Percentiles rank a stretch among this genome's conserved stretches.
These are phyloP conservation scores for Penicillium brasilianum DNA, from an alignment of 2,329 filamentous ascomycete species.

Conservation along the genomic window DNA sequence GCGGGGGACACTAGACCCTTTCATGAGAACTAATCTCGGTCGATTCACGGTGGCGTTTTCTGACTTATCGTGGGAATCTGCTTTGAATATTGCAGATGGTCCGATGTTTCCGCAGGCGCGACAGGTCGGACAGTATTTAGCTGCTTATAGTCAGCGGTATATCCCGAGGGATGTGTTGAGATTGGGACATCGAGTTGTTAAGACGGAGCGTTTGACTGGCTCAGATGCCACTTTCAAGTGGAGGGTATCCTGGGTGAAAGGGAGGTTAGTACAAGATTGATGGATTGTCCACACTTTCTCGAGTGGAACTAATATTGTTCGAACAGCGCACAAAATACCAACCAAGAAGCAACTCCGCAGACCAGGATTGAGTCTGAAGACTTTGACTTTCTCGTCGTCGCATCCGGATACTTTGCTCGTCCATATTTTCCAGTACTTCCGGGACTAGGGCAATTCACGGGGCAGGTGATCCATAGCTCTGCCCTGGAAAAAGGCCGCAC, in stretches of 20 bases:
- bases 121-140: slow-evolving; percentile 75
- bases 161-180: slow-evolving; percentile 54
- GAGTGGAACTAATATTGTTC: not conserved
- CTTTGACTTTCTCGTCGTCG: slow-evolving; percentile 75
- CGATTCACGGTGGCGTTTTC: slow-evolving; percentile 68
- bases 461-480: slow-evolving; percentile 71
- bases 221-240: slow-evolving; percentile 37
- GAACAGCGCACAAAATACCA: not conserved
- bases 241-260: slow-evolving; percentile 45
- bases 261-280: slow-evolving; percentile 21
- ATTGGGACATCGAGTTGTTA: slow-evolving; percentile 53
- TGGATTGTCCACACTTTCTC: not conserved
- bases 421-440: slow-evolving; percentile 58
- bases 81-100: slow-evolving; percentile 44
- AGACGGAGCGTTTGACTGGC: slow-evolving; percentile 29
- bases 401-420: slow-evolving; percentile 76
- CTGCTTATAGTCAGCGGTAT: slow-evolving; percentile 67
- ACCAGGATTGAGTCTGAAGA: slow-evolving; percentile 28
- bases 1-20: slow-evolving; percentile 59
- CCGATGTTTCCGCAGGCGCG: slow-evolving; percentile 76
- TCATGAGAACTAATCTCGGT: slow-evolving; percentile 68
- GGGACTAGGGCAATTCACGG: slow-evolving; percentile 36
- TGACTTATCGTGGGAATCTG: slow-evolving; percentile 71
- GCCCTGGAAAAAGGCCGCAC: slow-evolving; percentile 62
- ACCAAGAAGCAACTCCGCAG: not conserved